phyloP scores from a whole-genome alignment of 2,329 filamentous ascomycete species.

The Talaromyces sp. region DNA sequence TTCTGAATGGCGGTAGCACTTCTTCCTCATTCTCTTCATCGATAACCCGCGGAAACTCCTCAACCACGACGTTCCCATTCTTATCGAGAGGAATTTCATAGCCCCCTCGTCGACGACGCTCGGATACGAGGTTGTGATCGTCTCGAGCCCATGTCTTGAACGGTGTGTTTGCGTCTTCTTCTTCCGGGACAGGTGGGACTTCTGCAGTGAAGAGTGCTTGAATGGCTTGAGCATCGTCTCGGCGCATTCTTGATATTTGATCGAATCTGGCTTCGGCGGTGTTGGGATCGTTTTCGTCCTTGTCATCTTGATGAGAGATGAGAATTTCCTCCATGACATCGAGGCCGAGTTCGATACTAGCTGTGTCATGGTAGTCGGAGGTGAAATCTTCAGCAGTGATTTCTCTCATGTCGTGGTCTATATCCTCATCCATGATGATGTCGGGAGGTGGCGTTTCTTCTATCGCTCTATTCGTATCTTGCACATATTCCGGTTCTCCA shows the following conservation, averaged over 20 bases:
- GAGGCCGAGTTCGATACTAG: constrained; percentile 37
- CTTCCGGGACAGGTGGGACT: neutral
- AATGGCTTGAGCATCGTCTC: constrained; percentile 15
- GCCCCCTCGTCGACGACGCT: constrained; percentile 30
- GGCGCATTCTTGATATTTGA: constrained; percentile 12
- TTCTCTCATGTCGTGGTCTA: constrained; percentile 8
- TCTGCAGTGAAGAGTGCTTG: constrained; percentile 8
- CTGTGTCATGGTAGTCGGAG: constrained; percentile 32
- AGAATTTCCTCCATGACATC: neutral
- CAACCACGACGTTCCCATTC: constrained; percentile 5
- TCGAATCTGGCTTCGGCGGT: neutral
- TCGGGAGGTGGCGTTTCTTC: constrained; percentile 4
- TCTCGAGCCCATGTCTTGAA: constrained; percentile 40
- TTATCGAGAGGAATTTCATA: constrained; percentile 7
- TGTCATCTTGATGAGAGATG: neutral
- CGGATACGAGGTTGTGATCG: constrained; percentile 33
- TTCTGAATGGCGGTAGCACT: neutral
- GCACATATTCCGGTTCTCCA: neutral
- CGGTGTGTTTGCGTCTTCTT: constrained; percentile 35
- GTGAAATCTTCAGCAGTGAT: constrained; percentile 19
- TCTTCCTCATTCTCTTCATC: neutral
- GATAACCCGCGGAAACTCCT: neutral
- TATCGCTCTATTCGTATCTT: neutral
- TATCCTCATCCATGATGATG: neutral
- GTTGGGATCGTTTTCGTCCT: constrained; percentile 1